These are phyloP conservation scores for Symbiodinium natans DNA, from an alignment of 73 alveolate species.

Conservation along the genomic window DNA sequence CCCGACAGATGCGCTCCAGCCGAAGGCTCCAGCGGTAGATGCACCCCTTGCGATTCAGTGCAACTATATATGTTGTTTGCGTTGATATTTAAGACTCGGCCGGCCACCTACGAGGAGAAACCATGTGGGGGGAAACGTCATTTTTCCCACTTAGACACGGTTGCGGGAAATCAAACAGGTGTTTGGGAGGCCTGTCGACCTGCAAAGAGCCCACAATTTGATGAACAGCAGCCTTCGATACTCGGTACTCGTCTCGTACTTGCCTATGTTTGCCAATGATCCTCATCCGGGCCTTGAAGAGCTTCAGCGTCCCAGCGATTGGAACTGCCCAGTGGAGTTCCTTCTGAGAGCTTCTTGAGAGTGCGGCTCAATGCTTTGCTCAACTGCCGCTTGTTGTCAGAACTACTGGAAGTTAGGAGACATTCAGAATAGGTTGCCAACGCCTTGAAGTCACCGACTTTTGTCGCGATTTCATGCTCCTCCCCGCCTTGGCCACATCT, in stretches of 20 bases:
- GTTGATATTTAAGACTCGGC: not conserved
- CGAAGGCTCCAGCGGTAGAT: slow-evolving; percentile 90
- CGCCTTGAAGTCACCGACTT: slow-evolving; percentile 64
- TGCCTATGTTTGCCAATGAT: no score
- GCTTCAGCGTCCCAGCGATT: slow-evolving; percentile 46
- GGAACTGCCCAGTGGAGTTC: slow-evolving; percentile 87
- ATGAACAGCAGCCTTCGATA: no score
- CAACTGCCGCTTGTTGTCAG: no score
- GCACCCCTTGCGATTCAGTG: slow-evolving; percentile 21
- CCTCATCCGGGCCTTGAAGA: slow-evolving; percentile 37
- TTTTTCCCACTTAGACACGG: no score
- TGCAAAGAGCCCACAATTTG: no score
- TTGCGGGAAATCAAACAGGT: no score
- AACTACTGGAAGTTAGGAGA: no score
- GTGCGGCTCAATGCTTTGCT: no score
- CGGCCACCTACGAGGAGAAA: not conserved
- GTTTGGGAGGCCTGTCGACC: no score
- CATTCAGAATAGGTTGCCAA: not conserved
- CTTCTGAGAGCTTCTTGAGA: no score
- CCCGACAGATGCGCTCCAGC: slow-evolving; percentile 61
- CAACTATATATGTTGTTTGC: not conserved
- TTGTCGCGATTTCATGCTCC: slow-evolving; percentile 51
- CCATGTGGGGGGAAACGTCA: no score
- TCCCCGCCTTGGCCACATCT: slow-evolving; percentile 13
- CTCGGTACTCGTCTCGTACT: no score